Evolutionary conservation across 2,329 filamentous ascomycete genomes (phyloP), one percentile per base, ranked within the genome.

Genomic region (Hymenoscyphus fructigenus): DNA sequence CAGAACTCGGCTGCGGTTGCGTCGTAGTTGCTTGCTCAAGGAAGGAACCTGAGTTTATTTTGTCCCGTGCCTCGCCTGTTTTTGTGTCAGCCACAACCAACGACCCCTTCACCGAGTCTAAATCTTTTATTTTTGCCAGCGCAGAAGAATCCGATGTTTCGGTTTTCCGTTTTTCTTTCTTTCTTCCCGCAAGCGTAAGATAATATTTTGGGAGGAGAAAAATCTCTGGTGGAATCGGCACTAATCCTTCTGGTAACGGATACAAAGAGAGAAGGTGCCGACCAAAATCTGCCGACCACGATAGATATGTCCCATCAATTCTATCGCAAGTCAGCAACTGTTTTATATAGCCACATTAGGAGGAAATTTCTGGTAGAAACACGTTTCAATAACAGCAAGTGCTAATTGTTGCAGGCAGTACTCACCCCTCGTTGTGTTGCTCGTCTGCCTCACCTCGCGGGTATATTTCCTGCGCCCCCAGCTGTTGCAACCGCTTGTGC

Each of bases 361-460:
- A 66, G 32, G 5, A 32, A 34, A 9, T 23, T 12, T 26, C 20
- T 12, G n/a, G 44, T 5, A 3, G n/a, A 20, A 50, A n/a, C 28
- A 36, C 9, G 32, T 57, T 44, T 59, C 15, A 7, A 32, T 57
- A 5, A 63, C 44, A 15, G 61, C 61, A 20, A 50, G 20, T 26
- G 44, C 44, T 50, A 10, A 50, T 50, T 50, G 20, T 23, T 23
- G 10, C 26, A 50, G 20, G 44, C 9, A 10, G 47, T n/a, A 80
- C 85, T 70, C 80, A 95, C 88, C 94, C 93, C 78, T 98, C 93
- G 29, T 92, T 87, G 80, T 97, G 93, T 75, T 96, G 92, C 72
- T 97, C 93, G 75, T 99, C 95, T 26, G 90, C 93, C 78, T 99
- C 95, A 14, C 92, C 95, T 44, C 88, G 83, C 50, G 89, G 86